phyloP scores from a whole-genome alignment of 805 yeast species.

The Cyberlindnera veronae region DNA sequence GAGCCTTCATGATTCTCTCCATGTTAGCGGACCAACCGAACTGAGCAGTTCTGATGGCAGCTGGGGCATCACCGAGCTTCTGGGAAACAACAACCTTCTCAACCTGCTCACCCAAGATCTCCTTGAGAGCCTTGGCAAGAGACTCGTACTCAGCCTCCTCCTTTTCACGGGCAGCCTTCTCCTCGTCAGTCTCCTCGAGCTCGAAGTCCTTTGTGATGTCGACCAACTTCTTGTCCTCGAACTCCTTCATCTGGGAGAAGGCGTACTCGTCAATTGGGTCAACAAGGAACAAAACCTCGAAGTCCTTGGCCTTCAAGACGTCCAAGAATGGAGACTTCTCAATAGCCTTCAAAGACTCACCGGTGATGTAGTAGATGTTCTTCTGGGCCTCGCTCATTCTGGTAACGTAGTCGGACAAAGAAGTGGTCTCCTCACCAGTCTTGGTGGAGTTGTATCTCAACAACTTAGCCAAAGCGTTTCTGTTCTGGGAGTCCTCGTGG shows the following conservation, averaged over 20 bases:
- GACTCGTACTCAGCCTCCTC: constrained; percentile 90
- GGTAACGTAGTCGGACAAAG: constrained; percentile 94
- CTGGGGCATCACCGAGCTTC: constrained; percentile 97
- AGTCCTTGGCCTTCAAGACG: constrained; percentile 96
- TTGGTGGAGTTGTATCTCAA: constrained; percentile 97
- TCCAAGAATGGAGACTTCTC: constrained; percentile 99
- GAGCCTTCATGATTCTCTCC: constrained; percentile 99
- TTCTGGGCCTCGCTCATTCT: constrained; percentile 99
- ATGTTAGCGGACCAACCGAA: constrained; percentile 99
- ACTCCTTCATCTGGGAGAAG: constrained; percentile 98
- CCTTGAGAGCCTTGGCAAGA: constrained; percentile 94
- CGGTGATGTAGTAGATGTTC: constrained; percentile 99
- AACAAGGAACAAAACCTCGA: constrained; percentile 95
- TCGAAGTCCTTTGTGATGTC: constrained; percentile 99
- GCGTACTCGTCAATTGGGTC: constrained; percentile 99
- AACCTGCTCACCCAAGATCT: constrained; percentile 95
- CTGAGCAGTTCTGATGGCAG: constrained; percentile 99
- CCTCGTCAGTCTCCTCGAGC: constrained; percentile 97
- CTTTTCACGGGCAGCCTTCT: constrained; percentile 89
- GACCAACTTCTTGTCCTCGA: constrained; percentile 97
- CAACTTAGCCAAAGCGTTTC: constrained; percentile 90
- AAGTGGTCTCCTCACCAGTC: constrained; percentile 89
- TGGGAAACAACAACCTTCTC: constrained; percentile 99
- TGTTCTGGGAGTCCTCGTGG: constrained; percentile 98
- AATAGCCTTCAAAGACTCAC: constrained; percentile 96